Evolutionary conservation across 164 flowering plant genomes (phyloP).

Genomic region (Stephania japonica): DNA sequence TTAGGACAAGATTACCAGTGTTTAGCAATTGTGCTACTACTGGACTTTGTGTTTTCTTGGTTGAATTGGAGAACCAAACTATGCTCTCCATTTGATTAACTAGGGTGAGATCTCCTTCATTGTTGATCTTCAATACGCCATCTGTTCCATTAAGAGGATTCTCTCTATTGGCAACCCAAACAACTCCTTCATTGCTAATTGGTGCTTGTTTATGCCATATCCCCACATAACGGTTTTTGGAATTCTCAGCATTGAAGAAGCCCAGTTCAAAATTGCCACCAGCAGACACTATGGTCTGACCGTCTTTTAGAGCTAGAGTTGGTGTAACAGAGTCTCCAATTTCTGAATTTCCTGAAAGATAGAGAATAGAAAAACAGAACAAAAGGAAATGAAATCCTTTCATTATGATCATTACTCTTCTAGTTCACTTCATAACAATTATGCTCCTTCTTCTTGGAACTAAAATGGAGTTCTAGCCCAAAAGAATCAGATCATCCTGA

Average conservation of each 20-base stretch:
- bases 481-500: too few species aligned
- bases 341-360: background rate
- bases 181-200: background rate
- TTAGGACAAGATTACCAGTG: constrained; percentile 23
- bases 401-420: background rate
- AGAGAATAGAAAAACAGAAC: background rate
- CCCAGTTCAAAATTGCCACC: constrained; percentile 2
- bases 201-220: background rate
- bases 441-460: too few species aligned
- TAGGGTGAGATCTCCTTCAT: constrained; percentile 9
- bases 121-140: constrained; percentile 8
- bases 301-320: background rate
- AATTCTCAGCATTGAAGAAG: constrained; percentile 6
- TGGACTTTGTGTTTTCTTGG: background rate
- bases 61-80: constrained; percentile 2
- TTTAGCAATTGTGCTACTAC: constrained; percentile 20
- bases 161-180: constrained; percentile 6
- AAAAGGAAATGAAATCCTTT: background rate
- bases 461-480: too few species aligned
- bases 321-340: background rate
- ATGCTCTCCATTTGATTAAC: constrained; percentile 1
- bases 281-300: constrained; percentile 1
- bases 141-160: constrained; percentile 9
- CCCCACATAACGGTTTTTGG: constrained; percentile 1
- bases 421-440: background rate